Base-by-base conservation (phyloP, 1,284 basidiomycete genomes). In the Peniophora sp. region DNA sequence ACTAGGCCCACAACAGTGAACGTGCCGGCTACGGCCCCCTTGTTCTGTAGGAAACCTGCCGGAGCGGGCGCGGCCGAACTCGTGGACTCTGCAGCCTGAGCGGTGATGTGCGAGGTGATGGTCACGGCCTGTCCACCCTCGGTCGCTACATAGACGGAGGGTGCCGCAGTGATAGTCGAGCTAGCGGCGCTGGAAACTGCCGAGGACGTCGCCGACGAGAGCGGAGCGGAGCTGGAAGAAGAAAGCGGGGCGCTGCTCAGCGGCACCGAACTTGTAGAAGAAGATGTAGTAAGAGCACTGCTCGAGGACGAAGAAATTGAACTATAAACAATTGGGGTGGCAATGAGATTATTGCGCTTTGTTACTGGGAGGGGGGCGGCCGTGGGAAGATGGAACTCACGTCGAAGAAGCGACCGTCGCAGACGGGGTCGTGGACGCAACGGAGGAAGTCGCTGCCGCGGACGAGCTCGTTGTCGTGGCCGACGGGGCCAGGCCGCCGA, bases 41-140 rank as follows among this genome's bases (percentile, higher is more conserved):
- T 84, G 64, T 87, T 83, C 54, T 78, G 64, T 42, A 86, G 60
- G 67, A 87, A 87, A 18, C 71, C 61, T 18, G 68, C 63, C 18
- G 60, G 48, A 10, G 15, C 22, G 43, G 65, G 44, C 24, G 62
- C 36, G 20, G 59, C 47, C 0, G 58, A 27, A 0, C 49, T 45
- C 1, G 57, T 27, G 17, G 62, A 48, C 1, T 57, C 41, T 9
- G 60, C 45, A 5, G 27, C 27, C 27, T 32, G 27, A 5, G 37
- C 37, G 3, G 53, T 39, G 20, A 44, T 45, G 27, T 54, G 53
- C 5, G 61, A 50, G 9, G 66, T 67, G 34, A 66, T 43, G 9
- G 67, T 69, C 15, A 61, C 47, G 27, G 54, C 37, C 15, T 17
- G n/a, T 8, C 37, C 37, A 23, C 54, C 54, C 51, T 55, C 53